A percentile compares a stretch with the other conserved stretches of the same genome.
Conservation (phyloP, 2,329 filamentous ascomycete genomes). For the Alternaria solani region DNA sequence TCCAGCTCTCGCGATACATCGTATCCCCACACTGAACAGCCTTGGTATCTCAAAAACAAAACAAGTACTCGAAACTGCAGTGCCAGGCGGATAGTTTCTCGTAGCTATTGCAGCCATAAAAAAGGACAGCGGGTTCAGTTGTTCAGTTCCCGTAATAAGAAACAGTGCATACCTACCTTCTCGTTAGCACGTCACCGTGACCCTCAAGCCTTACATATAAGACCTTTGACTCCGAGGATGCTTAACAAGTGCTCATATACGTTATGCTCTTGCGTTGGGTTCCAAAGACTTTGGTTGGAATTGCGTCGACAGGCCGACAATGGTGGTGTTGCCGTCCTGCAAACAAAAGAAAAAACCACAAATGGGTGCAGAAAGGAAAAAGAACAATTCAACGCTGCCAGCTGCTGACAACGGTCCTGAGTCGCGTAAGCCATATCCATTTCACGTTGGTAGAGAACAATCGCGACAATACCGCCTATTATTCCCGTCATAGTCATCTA, state of each 20-base stretch:
- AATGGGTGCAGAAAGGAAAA: too few relatives aligned
- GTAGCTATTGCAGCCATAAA: neutral
- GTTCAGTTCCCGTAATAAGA: neutral
- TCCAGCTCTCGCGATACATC: neutral
- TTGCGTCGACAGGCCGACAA: too few relatives aligned
- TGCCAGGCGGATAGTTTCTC: neutral
- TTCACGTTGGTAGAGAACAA: neutral
- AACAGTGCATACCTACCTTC: neutral
- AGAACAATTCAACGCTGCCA: neutral
- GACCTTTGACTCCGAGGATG: too few relatives aligned
- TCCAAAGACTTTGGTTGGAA: too few relatives aligned
- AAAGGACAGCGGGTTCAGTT: neutral
- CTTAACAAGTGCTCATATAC: too few relatives aligned
- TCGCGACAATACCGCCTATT: neutral
- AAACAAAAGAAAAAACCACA: too few relatives aligned
- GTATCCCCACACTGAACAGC: neutral
- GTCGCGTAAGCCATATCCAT: neutral
- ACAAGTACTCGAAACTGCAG: neutral
- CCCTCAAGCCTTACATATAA: too few relatives aligned
- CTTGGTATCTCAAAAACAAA: neutral
- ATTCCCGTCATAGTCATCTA: neutral
- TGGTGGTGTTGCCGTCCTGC: too few relatives aligned
- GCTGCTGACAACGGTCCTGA: neutral
- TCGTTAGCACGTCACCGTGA: too few relatives aligned
- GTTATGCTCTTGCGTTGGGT: too few relatives aligned